phyloP scores from a whole-genome alignment of 306 rosid species.

The Begonia fuchsioides region DNA sequence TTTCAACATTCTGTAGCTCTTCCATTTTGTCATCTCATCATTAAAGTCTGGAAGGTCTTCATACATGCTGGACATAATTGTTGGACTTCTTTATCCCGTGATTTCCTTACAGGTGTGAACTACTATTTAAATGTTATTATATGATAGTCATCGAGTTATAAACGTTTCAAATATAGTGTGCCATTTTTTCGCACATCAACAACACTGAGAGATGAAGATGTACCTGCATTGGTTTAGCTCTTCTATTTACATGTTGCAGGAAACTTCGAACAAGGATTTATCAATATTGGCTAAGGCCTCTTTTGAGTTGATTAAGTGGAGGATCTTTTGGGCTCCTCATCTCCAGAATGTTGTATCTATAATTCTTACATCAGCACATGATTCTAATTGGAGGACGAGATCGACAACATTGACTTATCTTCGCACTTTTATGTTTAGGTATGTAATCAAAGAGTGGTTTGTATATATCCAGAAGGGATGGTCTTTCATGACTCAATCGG shows the following conservation, averaged over 20 bases:
- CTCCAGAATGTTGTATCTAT: conserved; percentile 63
- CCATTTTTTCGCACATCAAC: background rate
- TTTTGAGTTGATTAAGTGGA: conserved; percentile 89
- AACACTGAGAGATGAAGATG: no score
- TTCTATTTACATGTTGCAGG: conserved; percentile 32
- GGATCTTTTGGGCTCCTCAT: conserved; percentile 73
- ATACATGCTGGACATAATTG: conserved; percentile 63
- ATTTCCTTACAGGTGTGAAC: conserved; percentile 77
- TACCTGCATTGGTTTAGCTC: background rate
- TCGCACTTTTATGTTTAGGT: conserved; percentile 96
- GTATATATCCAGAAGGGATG: background rate
- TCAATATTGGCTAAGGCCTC: conserved; percentile 84
- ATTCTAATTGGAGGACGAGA: conserved; percentile 88
- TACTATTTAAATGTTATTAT: conserved; percentile 6
- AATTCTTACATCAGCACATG: conserved; percentile 76
- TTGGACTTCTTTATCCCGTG: conserved; percentile 86
- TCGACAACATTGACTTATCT: conserved; percentile 87
- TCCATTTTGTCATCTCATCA: conserved; percentile 75
- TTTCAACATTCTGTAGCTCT: conserved; percentile 44
- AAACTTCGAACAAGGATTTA: conserved; percentile 93
- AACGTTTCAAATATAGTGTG: background rate
- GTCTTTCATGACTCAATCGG: background rate
- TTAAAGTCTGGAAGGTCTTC: conserved; percentile 93
- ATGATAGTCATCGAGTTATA: background rate
- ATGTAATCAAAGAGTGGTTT: conserved; percentile 11